These are phyloP conservation scores for Apium graveolens DNA, from an alignment of 129 eudicot species.

Conservation along the genomic window DNA sequence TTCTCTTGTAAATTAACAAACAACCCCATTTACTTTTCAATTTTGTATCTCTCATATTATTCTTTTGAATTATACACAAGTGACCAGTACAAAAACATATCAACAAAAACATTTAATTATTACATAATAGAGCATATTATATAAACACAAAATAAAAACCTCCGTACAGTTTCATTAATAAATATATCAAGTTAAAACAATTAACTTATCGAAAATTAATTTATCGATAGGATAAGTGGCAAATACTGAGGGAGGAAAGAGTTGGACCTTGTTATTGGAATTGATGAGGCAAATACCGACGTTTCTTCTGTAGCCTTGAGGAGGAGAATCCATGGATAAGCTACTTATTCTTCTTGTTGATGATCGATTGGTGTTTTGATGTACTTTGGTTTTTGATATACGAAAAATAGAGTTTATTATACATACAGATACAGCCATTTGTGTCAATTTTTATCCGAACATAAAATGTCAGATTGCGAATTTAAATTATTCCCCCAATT, in stretches of 20 bases:
- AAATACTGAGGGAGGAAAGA: background rate
- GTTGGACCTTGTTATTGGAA: constrained; percentile 54
- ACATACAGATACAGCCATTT: background rate
- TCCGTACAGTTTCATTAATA: background rate
- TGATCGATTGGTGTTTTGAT: background rate
- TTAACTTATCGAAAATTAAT: background rate
- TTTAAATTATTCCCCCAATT: background rate
- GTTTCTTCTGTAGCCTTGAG: constrained; percentile 70
- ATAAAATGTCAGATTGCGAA: background rate
- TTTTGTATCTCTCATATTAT: no score
- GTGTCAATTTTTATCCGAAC: background rate
- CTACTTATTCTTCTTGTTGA: background rate
- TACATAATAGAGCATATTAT: background rate
- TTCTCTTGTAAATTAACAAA: background rate
- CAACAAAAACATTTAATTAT: background rate
- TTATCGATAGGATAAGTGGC: background rate
- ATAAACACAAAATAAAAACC: no score
- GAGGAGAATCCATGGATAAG: constrained; percentile 72
- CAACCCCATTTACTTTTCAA: background rate
- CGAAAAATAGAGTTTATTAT: background rate
- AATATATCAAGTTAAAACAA: background rate
- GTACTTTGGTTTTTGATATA: background rate
- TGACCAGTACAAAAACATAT: background rate
- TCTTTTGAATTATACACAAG: no score
- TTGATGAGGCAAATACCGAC: constrained; percentile 88